Evolutionary conservation across 164 flowering plant genomes (phyloP).

Genomic region (Akebia trifoliata): DNA sequence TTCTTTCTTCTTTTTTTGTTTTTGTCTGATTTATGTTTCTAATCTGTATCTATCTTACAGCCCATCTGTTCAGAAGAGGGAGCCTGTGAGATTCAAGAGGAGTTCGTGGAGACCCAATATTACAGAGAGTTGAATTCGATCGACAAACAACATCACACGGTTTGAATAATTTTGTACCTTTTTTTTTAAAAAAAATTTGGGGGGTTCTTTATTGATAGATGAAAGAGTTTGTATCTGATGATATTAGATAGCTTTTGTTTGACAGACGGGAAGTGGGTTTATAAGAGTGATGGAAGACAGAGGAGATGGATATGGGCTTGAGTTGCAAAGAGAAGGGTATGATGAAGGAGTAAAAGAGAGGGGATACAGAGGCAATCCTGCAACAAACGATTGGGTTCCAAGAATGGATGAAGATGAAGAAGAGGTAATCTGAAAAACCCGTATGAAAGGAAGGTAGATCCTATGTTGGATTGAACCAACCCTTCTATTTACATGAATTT

Average conservation of each 20-base stretch:
- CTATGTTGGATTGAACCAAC: too few relatives aligned
- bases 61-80: constrained; percentile 18
- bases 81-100: constrained; percentile 29
- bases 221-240: not conserved
- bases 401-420: constrained; percentile 15
- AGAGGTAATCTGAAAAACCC: too few relatives aligned
- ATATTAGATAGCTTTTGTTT: not conserved
- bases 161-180: constrained; percentile 3
- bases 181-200: not conserved
- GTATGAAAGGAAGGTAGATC: too few relatives aligned
- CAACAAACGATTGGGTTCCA: constrained; percentile 43
- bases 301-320: constrained; percentile 16
- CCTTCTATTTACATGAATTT: too few relatives aligned
- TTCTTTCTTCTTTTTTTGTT: not conserved
- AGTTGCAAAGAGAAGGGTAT: constrained; percentile 2
- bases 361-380: constrained; percentile 32
- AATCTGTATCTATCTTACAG: constrained; percentile 13
- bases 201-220: not conserved
- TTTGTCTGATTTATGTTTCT: not conserved
- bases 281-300: constrained; percentile 33
- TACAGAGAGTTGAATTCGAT: constrained; percentile 49
- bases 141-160: constrained; percentile 68
- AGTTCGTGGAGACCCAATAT: constrained; percentile 72
- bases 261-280: constrained; percentile 64
- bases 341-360: not conserved